A percentile compares a stretch with the other conserved stretches of the same genome.
These are phyloP conservation scores for Colletotrichum coccodes DNA, from an alignment of 2,329 filamentous ascomycete genomes.

Conservation along the genomic window DNA sequence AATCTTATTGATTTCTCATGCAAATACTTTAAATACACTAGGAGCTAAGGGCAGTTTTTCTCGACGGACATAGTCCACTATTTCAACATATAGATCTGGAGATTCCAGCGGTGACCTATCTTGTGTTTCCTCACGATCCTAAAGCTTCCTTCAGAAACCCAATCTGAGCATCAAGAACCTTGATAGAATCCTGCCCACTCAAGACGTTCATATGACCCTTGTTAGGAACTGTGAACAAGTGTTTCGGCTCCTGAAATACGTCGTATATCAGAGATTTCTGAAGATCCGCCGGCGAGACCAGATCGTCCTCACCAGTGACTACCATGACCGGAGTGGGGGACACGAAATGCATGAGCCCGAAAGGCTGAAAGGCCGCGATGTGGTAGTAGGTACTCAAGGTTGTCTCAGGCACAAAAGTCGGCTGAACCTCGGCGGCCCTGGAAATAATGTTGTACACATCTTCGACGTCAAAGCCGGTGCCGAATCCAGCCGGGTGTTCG, in stretches of 20 bases:
- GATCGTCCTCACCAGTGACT: slow-evolving; percentile 40
- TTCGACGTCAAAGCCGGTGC: slow-evolving; percentile 24
- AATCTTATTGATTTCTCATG: too few relatives aligned
- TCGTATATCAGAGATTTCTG: not conserved
- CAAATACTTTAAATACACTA: too few relatives aligned
- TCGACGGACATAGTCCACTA: too few relatives aligned
- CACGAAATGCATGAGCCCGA: slow-evolving; percentile 33
- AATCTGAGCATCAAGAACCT: slow-evolving; percentile 17
- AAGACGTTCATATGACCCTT: slow-evolving; percentile 36
- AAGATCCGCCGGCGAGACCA: not conserved
- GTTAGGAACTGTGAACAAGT: slow-evolving; percentile 19
- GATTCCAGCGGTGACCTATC: too few relatives aligned
- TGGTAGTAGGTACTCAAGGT: slow-evolving; percentile 41
- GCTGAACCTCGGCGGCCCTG: not conserved
- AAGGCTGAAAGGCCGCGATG: slow-evolving; percentile 37
- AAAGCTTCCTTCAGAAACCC: not conserved
- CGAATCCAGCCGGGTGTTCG: slow-evolving; percentile 48
- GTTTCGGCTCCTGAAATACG: slow-evolving; percentile 17
- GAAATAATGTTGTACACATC: slow-evolving; percentile 31
- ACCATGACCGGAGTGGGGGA: slow-evolving; percentile 39
- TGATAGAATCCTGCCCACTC: slow-evolving; percentile 25
- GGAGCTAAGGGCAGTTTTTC: too few relatives aligned
- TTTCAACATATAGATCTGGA: too few relatives aligned
- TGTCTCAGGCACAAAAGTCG: slow-evolving; percentile 38
- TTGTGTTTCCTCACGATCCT: too few relatives aligned